Evolutionary conservation across 1,284 basidiomycete species (phyloP).

Genomic region (Somion occarium): DNA sequence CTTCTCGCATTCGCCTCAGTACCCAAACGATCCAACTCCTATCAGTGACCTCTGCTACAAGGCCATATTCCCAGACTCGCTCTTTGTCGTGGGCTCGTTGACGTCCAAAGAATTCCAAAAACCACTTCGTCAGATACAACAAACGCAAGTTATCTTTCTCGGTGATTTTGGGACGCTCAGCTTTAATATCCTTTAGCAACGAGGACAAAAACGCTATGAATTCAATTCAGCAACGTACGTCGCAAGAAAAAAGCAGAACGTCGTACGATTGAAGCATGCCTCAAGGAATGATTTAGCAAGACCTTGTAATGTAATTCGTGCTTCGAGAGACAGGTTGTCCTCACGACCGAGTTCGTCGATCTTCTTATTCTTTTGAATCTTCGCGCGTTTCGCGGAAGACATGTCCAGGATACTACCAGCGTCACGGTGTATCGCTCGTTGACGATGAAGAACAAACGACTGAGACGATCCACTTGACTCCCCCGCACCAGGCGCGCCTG

Average conservation of each 20-base stretch:
- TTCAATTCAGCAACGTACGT: not conserved
- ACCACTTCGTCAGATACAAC: slow-evolving; percentile 82
- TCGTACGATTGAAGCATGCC: slow-evolving; percentile 82
- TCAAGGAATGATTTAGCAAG: slow-evolving; percentile 73
- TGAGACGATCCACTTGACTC: slow-evolving; percentile 28
- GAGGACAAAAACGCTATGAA: slow-evolving; percentile 72
- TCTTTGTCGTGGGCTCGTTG: slow-evolving; percentile 42
- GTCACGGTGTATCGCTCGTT: slow-evolving; percentile 75
- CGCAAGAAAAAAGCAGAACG: not conserved
- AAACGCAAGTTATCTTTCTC: slow-evolving; percentile 88
- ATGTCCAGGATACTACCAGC: slow-evolving; percentile 76
- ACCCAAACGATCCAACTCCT: slow-evolving; percentile 86
- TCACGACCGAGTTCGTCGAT: slow-evolving; percentile 71
- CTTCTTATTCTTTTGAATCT: slow-evolving; percentile 58
- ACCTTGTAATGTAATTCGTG: slow-evolving; percentile 61
- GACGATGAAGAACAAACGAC: slow-evolving; percentile 73
- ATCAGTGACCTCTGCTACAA: slow-evolving; percentile 82
- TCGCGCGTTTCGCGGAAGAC: slow-evolving; percentile 55
- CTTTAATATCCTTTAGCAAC: slow-evolving; percentile 88
- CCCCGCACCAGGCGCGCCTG: slow-evolving; percentile 21
- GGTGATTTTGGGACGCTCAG: slow-evolving; percentile 84
- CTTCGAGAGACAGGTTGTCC: slow-evolving; percentile 70
- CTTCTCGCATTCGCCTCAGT: slow-evolving; percentile 79
- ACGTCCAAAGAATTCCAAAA: slow-evolving; percentile 82
- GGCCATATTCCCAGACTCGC: slow-evolving; percentile 61